Evolutionary conservation across 2,329 filamentous ascomycete species (phyloP).

Genomic region (Sarocladiaceae sp.): DNA sequence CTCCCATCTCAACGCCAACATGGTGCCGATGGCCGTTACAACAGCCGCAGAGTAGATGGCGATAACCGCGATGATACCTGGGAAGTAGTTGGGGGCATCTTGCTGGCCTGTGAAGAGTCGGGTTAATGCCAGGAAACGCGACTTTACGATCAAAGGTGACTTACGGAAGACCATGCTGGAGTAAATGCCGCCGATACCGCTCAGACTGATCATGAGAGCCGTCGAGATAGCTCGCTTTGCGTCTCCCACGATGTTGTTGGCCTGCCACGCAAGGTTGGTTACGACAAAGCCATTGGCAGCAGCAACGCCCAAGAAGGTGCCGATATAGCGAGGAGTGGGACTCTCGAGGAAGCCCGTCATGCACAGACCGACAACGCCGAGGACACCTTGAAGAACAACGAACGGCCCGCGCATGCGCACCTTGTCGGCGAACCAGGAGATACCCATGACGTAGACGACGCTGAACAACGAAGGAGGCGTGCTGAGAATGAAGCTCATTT

Average conservation of each 20-base stretch:
- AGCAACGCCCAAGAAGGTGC: slow-evolving; percentile 17
- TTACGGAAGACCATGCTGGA: slow-evolving; percentile 15
- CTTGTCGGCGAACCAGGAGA: slow-evolving; percentile 18
- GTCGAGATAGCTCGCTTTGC: slow-evolving; percentile 19
- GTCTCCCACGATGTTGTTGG: slow-evolving; percentile 18
- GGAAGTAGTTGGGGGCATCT: slow-evolving; percentile 14
- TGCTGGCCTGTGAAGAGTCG: slow-evolving; percentile 10
- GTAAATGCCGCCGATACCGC: slow-evolving; percentile 18
- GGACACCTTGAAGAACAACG: slow-evolving; percentile 14
- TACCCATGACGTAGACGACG: slow-evolving; percentile 15
- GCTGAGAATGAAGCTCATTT: slow-evolving; percentile 16
- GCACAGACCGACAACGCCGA: slow-evolving; percentile 15
- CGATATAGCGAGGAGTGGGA: slow-evolving; percentile 16
- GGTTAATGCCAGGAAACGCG: not conserved
- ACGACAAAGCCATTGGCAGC: slow-evolving; percentile 15
- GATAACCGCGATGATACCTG: slow-evolving; percentile 12
- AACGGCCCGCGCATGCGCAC: slow-evolving; percentile 18
- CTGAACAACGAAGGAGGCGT: slow-evolving; percentile 21
- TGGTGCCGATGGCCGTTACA: slow-evolving; percentile 4
- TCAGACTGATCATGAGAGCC: slow-evolving; percentile 15
- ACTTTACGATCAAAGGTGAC: not conserved
- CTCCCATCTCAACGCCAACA: slow-evolving; percentile 10
- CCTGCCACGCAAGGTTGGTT: slow-evolving; percentile 15
- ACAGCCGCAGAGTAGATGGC: slow-evolving; percentile 6
- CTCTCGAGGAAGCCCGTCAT: slow-evolving; percentile 8